Conservation (phyloP, 2,329 filamentous ascomycete genomes). For the Botrytis pseudocinerea region DNA sequence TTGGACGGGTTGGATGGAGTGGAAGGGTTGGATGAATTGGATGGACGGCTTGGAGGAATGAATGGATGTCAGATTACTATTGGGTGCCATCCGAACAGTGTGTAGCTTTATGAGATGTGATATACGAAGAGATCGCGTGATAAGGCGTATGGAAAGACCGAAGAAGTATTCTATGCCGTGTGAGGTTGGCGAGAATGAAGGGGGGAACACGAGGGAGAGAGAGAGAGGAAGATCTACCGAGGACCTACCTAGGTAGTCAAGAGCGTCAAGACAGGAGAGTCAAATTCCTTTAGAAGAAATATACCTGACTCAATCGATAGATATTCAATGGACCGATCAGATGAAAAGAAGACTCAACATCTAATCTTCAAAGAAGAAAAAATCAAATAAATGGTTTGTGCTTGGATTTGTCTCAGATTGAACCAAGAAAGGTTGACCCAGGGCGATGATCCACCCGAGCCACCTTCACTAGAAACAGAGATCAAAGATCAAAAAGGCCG, state of each 20-base stretch:
- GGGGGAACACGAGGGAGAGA: neutral
- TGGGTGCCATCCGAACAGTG: neutral
- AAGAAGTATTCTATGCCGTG: conserved; percentile 13
- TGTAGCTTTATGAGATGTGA: neutral
- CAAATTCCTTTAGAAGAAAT: too few relatives aligned
- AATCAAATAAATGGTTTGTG: neutral
- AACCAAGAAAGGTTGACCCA: neutral
- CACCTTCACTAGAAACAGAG: neutral
- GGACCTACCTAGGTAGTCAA: too few relatives aligned
- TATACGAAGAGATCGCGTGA: neutral
- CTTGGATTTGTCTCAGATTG: conserved; percentile 3
- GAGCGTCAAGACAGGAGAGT: too few relatives aligned
- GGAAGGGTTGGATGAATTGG: neutral
- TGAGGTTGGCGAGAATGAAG: conserved; percentile 9
- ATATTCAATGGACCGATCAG: neutral
- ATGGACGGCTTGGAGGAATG: neutral
- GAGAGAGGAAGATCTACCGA: too few relatives aligned
- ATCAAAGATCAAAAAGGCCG: too few relatives aligned
- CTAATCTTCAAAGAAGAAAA: neutral
- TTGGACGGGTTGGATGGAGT: too few relatives aligned
- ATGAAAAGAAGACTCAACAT: neutral
- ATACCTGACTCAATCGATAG: neutral
- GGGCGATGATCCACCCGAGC: neutral
- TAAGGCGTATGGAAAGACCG: conserved; percentile 5
- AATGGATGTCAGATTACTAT: neutral